Base-by-base conservation (phyloP, 176 grass and related monocot species). In the Dactylis glomerata region DNA sequence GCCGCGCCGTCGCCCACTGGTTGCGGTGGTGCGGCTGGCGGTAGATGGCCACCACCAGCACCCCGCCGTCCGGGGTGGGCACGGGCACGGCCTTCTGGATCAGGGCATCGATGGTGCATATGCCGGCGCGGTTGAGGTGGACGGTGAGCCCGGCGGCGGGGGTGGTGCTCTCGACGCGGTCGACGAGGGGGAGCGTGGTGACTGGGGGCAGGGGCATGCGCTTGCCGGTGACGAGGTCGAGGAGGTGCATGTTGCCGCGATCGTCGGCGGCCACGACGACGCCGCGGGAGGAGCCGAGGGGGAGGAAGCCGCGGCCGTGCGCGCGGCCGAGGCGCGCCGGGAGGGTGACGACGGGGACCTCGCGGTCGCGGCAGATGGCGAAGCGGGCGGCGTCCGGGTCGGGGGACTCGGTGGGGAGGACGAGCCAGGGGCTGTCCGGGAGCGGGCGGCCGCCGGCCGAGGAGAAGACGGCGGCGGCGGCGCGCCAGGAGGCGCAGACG, bases 401-500 rank as follows among this genome's bases (percentile, higher is more conserved):
- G 22, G 81, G 0, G 5, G 45, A 52, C 5, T 86, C 68, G 0
- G 75, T 57, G 81, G 89, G 85, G 59, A 91, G 65, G 19, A 84
- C 56, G 17, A 91, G 75, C 89, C 75, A 91, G 52, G 89, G 88
- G 42, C 79, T 42, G 73, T 86, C 89, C 30, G 75, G 56, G 12
- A 19, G 75, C 38, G 71, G 83, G 31, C 63, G 52, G 40, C 83
- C 62, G 13, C 59, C 17, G 40, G 31, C 59, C n/a, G 24, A 26
- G 42, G 73, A 15, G 88, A 89, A 89, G 78, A 8, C 24, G 8
- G 52, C 71, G 0, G 72, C 78, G 41, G 72, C 88, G 72, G 83
- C 20, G 51, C 88, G 83, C 89, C 89, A 91, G 47, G 84, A 68
- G 28, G 45, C 38, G 81, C 81, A 91, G 76, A 91, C 89, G 81